Base-by-base conservation (phyloP, 2,329 filamentous ascomycete genomes). In the Alternaria rosae region DNA sequence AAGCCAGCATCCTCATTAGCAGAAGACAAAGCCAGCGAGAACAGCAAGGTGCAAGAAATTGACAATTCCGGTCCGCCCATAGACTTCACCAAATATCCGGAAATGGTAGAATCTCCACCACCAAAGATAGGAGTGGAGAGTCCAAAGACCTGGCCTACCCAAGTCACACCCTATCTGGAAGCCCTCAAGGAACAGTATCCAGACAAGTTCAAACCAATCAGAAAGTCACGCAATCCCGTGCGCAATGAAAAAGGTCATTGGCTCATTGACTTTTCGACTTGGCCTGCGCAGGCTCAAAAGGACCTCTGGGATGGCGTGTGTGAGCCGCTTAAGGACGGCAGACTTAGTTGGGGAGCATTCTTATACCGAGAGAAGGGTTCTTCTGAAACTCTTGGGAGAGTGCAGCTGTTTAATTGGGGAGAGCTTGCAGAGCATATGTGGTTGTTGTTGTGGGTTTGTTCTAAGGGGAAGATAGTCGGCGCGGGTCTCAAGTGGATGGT, bases 391-490 rank as follows among this genome's bases (percentile, higher is more conserved):
- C 64, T 80, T 11, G 80, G 83, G 59, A 77, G 67, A 1, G 76
- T 96, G 2, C 85, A 88, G 32, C 77, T 94, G 1, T 95, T 91
- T 74, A 92, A 92, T 72, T 97, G 92, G 89, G 93, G 91, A 0
- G 86, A 90, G 64, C 81, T 92, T 1, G 87, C 88, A 0, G 85
- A 88, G 56, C 90, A 96, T 70, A 84, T 92, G 32, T 97, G 93
- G 76, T 79, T 95, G 5, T 76, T 94, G 41, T 78, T 97, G 0
- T 94, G 91, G 74, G 79, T 93, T 13, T 91, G 89, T 0, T 94
- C 90, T 69, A 84, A 87, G 58, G 84, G 90, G 30, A 84, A 84
- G 62, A 78, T 94, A 15, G 85, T 86, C 61, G 82, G 81, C 7
- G 85, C 85, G 9, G 85, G 85, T 0, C 82, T 87, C 13, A 80